Conservation (phyloP, 345 rosid species). For the Arabis alpina region DNA sequence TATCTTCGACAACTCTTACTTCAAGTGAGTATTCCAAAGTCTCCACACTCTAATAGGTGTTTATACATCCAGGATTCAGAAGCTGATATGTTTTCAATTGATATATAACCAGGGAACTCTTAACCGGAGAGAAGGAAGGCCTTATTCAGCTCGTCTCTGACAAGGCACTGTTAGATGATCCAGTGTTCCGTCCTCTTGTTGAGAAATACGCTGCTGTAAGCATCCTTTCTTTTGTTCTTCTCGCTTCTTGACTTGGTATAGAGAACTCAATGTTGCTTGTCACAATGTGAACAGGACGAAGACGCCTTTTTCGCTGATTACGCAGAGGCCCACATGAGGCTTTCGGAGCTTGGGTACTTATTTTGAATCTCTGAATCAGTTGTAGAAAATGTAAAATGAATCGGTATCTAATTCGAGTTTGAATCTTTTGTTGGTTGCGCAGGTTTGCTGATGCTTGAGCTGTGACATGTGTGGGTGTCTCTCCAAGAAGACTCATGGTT, state of each 20-base stretch:
- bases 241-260: not conserved
- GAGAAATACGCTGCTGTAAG: constrained; percentile 89
- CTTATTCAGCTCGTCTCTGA: constrained; percentile 81
- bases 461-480: not conserved
- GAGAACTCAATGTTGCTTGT: constrained; percentile 15
- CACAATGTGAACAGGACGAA: constrained; percentile 64
- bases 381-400: not conserved
- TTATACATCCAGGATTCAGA: not conserved
- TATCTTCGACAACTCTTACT: constrained; percentile 90
- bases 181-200: constrained; percentile 84
- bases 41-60: not conserved
- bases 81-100: constrained; percentile 5
- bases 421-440: not conserved
- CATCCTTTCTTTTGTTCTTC: not conserved
- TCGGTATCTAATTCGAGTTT: not conserved
- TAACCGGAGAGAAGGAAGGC: constrained; percentile 84
- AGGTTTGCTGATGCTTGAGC: constrained; percentile 18
- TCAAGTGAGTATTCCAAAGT: constrained; percentile 55
- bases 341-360: constrained; percentile 96
- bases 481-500: constrained; percentile 17
- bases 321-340: constrained; percentile 78
- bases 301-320: constrained; percentile 92
- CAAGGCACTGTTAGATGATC: constrained; percentile 81
- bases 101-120: constrained; percentile 61
- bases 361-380: not conserved